phyloP scores from a whole-genome alignment of 495 filamentous ascomycete genomes.

The Entonaema liquescens region DNA sequence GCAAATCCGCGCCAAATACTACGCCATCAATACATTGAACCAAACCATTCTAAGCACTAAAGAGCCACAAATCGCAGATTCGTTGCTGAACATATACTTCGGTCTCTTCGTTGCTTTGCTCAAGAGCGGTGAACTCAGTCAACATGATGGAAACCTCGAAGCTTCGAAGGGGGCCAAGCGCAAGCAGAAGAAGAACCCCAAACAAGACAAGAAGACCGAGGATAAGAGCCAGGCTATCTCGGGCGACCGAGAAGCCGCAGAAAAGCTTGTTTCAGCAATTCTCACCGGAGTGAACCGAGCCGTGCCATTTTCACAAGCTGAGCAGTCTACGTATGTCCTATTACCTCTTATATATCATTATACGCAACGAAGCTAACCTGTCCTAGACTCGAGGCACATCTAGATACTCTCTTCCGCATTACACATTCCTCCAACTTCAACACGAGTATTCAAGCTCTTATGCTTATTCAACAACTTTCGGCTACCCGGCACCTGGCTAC shows the following conservation, averaged over 20 bases:
- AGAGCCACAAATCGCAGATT: conserved; percentile 82
- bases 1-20: conserved; percentile 88
- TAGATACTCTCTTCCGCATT: conserved; percentile 92
- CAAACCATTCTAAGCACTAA: conserved; percentile 88
- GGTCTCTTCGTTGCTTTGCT: conserved; percentile 77
- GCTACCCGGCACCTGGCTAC: conserved; percentile 75
- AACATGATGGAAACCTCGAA: conserved; percentile 38
- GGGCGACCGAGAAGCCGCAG: conserved; percentile 66
- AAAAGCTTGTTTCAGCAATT: conserved; percentile 90
- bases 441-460: conserved; percentile 93
- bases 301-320: conserved; percentile 86
- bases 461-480: conserved; percentile 94
- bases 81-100: conserved; percentile 89
- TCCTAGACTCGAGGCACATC: conserved; percentile 78
- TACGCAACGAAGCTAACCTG: conserved; percentile 38
- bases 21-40: conserved; percentile 94
- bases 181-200: conserved; percentile 45
- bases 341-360: background rate
- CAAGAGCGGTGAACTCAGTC: conserved; percentile 63
- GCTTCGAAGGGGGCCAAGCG: conserved; percentile 33
- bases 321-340: conserved; percentile 71
- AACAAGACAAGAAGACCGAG: conserved; percentile 30
- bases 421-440: conserved; percentile 99
- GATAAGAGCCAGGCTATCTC: conserved; percentile 30
- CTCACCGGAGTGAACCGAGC: conserved; percentile 95